Conservation (phyloP, 2,329 filamentous ascomycete genomes). For the Aureobasidium sp. region DNA sequence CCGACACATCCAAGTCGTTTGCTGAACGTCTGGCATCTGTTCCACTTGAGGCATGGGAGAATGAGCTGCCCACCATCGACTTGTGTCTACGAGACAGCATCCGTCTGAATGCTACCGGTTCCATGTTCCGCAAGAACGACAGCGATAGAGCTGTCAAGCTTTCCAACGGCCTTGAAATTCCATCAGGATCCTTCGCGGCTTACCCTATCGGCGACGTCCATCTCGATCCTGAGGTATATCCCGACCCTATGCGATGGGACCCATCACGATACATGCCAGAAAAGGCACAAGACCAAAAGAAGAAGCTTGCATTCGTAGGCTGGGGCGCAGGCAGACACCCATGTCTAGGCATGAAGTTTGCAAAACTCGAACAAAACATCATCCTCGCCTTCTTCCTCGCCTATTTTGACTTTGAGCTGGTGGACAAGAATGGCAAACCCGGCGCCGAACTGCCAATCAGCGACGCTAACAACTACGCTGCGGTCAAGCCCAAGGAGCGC, state of each 20-base stretch:
- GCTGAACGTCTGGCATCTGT: constrained; percentile 38
- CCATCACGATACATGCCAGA: constrained; percentile 44
- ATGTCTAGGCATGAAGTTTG: constrained; percentile 41
- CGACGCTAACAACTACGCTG: constrained; percentile 34
- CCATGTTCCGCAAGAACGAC: constrained; percentile 47
- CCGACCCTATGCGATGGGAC: constrained; percentile 44
- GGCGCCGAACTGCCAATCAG: constrained; percentile 27
- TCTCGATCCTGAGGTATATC: constrained; percentile 44
- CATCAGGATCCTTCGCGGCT: constrained; percentile 40
- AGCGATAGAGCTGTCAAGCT: constrained; percentile 41
- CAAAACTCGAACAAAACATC: constrained; percentile 48
- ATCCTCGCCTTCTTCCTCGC: constrained; percentile 45
- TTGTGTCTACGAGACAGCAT: constrained; percentile 49
- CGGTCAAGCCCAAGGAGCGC: constrained; percentile 34
- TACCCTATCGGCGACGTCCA: constrained; percentile 46
- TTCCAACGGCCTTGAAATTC: constrained; percentile 37
- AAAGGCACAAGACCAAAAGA: constrained; percentile 43
- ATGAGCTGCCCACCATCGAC: constrained; percentile 47
- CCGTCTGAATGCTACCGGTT: constrained; percentile 43
- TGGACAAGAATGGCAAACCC: constrained; percentile 35
- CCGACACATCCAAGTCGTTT: constrained; percentile 30
- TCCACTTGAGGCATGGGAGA: constrained; percentile 49
- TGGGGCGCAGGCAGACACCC: constrained; percentile 36
- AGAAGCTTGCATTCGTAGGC: constrained; percentile 23
- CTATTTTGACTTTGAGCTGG: constrained; percentile 42